Percentiles rank a stretch among this genome's conserved stretches.
Evolutionary conservation across 1,139 yeast genomes (phyloP).

Genomic region (Komagataea norvegica): DNA sequence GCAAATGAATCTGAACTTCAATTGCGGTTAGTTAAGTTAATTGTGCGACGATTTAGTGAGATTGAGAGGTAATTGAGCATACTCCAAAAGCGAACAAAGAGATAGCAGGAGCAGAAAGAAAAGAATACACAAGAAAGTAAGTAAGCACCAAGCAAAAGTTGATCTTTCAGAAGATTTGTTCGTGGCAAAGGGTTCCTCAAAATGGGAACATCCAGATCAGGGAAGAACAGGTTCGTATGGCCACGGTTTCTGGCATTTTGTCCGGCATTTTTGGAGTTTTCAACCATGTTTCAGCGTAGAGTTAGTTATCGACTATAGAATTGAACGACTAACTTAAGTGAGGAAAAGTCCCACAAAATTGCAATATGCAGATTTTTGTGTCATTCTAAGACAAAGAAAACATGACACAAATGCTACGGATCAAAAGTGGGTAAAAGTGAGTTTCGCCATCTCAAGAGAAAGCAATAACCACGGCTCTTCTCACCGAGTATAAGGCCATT

Average conservation of each 20-base stretch:
- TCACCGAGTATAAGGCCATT: too few species aligned
- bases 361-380: too few species aligned
- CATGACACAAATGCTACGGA: too few species aligned
- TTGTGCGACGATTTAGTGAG: too few species aligned
- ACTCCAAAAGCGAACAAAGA: slow-evolving; percentile 1
- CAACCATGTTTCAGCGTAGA: not conserved
- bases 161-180: not conserved
- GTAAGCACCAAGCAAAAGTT: not conserved
- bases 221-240: too few species aligned
- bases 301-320: too few species aligned
- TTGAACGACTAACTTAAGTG: too few species aligned
- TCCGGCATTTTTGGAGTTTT: not conserved
- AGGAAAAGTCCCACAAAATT: too few species aligned
- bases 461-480: too few species aligned
- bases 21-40: not conserved
- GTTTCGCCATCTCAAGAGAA: too few species aligned
- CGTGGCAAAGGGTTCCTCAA: not conserved
- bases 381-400: too few species aligned
- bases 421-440: too few species aligned
- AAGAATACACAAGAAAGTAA: not conserved
- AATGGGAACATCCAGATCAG: not conserved
- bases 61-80: not conserved
- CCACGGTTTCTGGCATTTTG: not conserved
- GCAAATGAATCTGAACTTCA: not conserved
- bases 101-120: not conserved